Conservation (phyloP, 768 basidiomycete species). For the Guyanaporus albipodus region DNA sequence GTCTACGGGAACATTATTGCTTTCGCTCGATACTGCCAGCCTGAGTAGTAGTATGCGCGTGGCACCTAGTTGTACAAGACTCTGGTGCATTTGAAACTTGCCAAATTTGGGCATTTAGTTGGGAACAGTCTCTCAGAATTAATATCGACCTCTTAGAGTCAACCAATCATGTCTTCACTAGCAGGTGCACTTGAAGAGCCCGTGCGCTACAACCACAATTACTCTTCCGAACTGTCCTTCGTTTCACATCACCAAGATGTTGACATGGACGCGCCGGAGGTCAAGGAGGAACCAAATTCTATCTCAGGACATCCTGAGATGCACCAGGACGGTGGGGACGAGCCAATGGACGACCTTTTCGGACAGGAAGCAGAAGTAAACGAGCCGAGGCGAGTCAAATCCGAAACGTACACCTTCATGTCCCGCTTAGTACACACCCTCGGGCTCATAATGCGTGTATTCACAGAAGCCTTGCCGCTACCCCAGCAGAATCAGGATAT, state of each 20-base stretch:
- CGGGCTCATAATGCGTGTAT: constrained; percentile 16
- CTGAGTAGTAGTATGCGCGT: no score
- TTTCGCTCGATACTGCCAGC: no score
- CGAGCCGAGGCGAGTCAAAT: constrained; percentile 38
- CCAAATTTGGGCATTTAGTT: constrained; percentile 13
- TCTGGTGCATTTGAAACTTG: no score
- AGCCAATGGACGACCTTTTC: constrained; percentile 76
- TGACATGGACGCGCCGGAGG: constrained; percentile 37
- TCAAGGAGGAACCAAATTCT: constrained; percentile 16
- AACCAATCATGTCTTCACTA: constrained; percentile 50
- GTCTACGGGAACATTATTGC: no score
- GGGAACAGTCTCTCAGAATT: neutral
- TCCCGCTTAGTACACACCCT: constrained; percentile 7
- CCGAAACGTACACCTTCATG: constrained; percentile 39
- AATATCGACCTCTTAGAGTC: neutral
- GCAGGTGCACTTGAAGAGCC: constrained; percentile 51
- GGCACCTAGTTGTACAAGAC: no score
- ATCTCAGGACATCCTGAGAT: constrained; percentile 17
- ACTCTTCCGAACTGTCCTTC: constrained; percentile 7
- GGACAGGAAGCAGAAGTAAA: constrained; percentile 61
- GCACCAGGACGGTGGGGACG: constrained; percentile 32
- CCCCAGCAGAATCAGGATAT: constrained; percentile 40
- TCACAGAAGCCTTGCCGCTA: constrained; percentile 37
- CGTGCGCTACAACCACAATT: constrained; percentile 21
- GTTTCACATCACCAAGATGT: constrained; percentile 32